A percentile compares a stretch with the other conserved stretches of the same genome.
phyloP scores from a whole-genome alignment of 176 grass and related monocot genomes.

The Carex parvula region DNA sequence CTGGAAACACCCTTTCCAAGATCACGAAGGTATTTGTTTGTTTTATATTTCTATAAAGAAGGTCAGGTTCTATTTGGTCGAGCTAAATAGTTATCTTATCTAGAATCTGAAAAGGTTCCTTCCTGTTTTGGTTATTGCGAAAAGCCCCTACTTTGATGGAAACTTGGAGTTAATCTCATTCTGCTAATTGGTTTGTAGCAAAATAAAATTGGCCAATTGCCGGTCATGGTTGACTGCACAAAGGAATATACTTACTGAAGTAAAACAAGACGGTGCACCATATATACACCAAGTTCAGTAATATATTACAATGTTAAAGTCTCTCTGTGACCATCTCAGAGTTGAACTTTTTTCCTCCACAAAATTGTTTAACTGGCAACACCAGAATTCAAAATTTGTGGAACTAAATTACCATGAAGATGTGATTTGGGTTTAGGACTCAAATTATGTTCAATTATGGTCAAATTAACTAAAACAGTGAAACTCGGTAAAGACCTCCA shows the following conservation, averaged over 20 bases:
- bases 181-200: background rate
- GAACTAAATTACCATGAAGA: background rate
- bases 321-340: background rate
- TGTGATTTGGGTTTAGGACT: background rate
- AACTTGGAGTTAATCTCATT: background rate
- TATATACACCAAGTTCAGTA: background rate
- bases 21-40: conserved; percentile 62
- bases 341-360: background rate
- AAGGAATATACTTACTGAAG: background rate
- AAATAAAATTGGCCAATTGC: background rate
- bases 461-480: background rate
- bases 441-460: background rate
- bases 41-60: background rate
- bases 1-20: conserved; percentile 82
- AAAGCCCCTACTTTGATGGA: background rate
- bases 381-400: background rate
- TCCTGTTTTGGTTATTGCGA: background rate
- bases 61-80: background rate
- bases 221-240: background rate
- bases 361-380: background rate
- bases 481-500: background rate
- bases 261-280: background rate
- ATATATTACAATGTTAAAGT: background rate
- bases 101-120: background rate
- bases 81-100: background rate